Base-by-base conservation (phyloP, 257 asterid genomes). In the Solanum lignicaule region DNA sequence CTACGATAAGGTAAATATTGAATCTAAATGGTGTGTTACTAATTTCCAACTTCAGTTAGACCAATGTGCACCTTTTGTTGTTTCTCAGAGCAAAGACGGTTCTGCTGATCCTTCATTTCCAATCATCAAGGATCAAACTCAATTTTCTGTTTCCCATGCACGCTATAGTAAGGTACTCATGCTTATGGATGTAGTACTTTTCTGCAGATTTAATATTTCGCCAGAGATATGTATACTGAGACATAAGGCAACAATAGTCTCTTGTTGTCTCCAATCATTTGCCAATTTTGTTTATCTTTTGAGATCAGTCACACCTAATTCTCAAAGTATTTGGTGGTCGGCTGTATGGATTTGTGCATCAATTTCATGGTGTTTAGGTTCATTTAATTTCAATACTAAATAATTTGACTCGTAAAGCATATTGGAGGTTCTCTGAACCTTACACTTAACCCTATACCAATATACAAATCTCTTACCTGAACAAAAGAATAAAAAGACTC, bases 71-170 rank as follows among this genome's bases (percentile, higher is more conserved):
- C 43, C 31, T 52, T 83, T 25, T 83, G 60, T 65, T 87, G 48
- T 83, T 43, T 87, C 94, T 75, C 90, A 97, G 99, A 93, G 91
- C 88, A 97, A 95, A 92, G 99, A 97, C 90, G 97, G 96, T 86
- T 94, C 99, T 32, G 95, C 95, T 82, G 99, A 96, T 91, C 96
- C 99, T 88, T 95, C 99, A 38, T 97, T 97, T 92, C 98, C 99
- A 41, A 93, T 92, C 83, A 93, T 97, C 90, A 96, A 95, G 91
- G 99, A 97, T 89, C 99, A 92, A 91, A 93, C 97, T 86, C 99
- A 96, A 38, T 97, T 97, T 92, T 95, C 98, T 75, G 98, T 97
- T 60, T 88, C 98, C 38, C 99, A 95, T 91, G 99, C 98, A 72
- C 99, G 99, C 65, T 93, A 96, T 92, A 96, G 98, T 91, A 97